phyloP scores from a whole-genome alignment of 352 stramenopile species.

The Phytophthora gonapodyides region DNA sequence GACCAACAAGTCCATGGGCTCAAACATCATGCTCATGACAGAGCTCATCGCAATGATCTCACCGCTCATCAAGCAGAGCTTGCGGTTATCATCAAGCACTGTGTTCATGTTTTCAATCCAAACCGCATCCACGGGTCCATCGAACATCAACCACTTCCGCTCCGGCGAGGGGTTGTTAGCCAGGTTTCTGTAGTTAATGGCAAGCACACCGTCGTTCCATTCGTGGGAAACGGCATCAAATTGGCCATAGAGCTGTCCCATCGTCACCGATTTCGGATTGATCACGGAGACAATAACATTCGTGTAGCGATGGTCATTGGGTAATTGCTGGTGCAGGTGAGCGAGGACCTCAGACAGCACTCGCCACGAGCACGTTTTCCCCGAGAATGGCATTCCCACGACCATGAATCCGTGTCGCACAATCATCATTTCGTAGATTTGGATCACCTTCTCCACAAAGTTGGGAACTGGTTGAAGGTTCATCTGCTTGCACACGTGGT shows the following conservation, averaged over 20 bases:
- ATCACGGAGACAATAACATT: constrained; percentile 85
- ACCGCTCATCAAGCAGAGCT: constrained; percentile 93
- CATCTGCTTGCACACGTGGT: constrained; percentile 76
- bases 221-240: constrained; percentile 96
- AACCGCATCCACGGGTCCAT: constrained; percentile 92
- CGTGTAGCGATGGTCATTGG: constrained; percentile 72
- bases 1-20: constrained; percentile 94
- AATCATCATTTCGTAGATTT: constrained; percentile 98
- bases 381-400: constrained; percentile 94
- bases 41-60: constrained; percentile 96
- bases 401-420: constrained; percentile 97
- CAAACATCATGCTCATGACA: constrained; percentile 97
- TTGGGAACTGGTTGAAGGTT: constrained; percentile 88
- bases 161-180: constrained; percentile 77
- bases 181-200: constrained; percentile 91
- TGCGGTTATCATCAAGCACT: constrained; percentile 95
- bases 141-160: constrained; percentile 94
- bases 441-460: constrained; percentile 94
- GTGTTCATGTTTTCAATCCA: constrained; percentile 98
- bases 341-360: constrained; percentile 91
- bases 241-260: constrained; percentile 94
- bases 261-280: constrained; percentile 94
- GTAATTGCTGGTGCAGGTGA: constrained; percentile 69
- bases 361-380: constrained; percentile 92
- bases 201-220: constrained; percentile 94